A percentile compares a stretch with the other conserved stretches of the same genome.
Evolutionary conservation across 306 rosid genomes (phyloP).

Genomic region (Castanea mollissima): DNA sequence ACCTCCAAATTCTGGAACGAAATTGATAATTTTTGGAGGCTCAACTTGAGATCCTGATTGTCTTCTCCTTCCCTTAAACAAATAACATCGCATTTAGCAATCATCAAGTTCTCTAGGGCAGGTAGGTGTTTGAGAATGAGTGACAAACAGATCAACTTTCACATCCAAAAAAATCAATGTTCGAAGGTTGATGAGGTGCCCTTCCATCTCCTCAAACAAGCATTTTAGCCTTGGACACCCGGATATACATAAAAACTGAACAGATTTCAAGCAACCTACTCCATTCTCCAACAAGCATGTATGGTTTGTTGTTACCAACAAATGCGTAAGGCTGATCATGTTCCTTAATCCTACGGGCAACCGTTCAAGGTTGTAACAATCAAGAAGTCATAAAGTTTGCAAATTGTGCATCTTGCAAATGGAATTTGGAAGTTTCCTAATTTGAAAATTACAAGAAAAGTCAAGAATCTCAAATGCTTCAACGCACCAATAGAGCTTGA

Average conservation of each 20-base stretch:
- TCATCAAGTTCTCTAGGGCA: background rate
- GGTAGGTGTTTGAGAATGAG: background rate
- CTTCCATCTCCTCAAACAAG: background rate
- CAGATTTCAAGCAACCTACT: constrained; percentile 16
- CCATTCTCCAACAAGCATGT: background rate
- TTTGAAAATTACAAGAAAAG: background rate
- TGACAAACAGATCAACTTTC: constrained; percentile 15
- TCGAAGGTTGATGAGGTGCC: background rate
- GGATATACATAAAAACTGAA: background rate
- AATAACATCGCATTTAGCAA: background rate
- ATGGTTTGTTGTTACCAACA: constrained; percentile 28
- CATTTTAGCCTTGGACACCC: constrained; percentile 16
- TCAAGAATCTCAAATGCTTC: constrained; percentile 14
- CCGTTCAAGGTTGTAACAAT: too few relatives aligned
- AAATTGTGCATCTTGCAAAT: too few relatives aligned
- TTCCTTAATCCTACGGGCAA: too few relatives aligned
- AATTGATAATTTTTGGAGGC: background rate
- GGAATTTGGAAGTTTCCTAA: background rate
- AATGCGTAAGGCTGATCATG: constrained; percentile 15
- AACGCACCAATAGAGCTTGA: background rate
- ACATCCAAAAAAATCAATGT: background rate
- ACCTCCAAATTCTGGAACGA: background rate
- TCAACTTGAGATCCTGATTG: background rate
- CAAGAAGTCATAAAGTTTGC: too few relatives aligned
- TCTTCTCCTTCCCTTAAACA: background rate